Percentiles rank a stretch among this genome's conserved stretches.
phyloP scores from a whole-genome alignment of 176 grass and related monocot species.

The Zea luxurians region DNA sequence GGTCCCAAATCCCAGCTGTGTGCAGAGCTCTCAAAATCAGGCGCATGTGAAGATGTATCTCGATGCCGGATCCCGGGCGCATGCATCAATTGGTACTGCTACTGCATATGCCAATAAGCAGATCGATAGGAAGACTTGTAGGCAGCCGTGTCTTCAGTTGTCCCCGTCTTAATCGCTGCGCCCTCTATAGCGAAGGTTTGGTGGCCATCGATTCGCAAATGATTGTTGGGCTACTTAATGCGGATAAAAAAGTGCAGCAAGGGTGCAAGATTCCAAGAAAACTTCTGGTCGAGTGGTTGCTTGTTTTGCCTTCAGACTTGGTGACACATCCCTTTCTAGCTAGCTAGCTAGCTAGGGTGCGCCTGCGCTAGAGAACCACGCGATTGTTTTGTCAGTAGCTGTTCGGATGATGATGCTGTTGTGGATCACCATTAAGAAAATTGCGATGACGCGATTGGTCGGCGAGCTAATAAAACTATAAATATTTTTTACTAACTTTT shows the following conservation, averaged over 20 bases:
- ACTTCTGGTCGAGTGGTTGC: neutral
- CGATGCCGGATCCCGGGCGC: neutral
- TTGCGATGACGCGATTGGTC: neutral
- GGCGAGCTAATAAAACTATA: neutral
- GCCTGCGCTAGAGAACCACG: neutral
- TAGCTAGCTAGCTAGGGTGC: neutral
- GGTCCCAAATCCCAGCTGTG: slow-evolving; percentile 1
- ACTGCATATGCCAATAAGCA: slow-evolving; percentile 29
- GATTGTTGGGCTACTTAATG: slow-evolving; percentile 24
- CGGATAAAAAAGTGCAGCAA: neutral
- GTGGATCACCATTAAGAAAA: neutral
- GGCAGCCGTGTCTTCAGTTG: slow-evolving; percentile 33
- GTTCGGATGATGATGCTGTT: neutral
- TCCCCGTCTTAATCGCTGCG: neutral
- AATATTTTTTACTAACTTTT: neutral
- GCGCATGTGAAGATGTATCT: slow-evolving; percentile 38
- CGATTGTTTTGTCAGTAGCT: slow-evolving; percentile 21
- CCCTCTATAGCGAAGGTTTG: slow-evolving; percentile 24
- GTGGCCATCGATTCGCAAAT: slow-evolving; percentile 33
- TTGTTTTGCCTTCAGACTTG: slow-evolving; percentile 24
- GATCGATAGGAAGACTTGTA: slow-evolving; percentile 35
- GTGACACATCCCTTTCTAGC: slow-evolving; percentile 27
- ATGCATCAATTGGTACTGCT: neutral
- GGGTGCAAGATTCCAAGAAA: slow-evolving; percentile 29
- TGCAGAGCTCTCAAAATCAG: slow-evolving; percentile 10